These are phyloP conservation scores for Zychaea mexicana DNA, from an alignment of 371 early-diverging fungal species.

Conservation along the genomic window DNA sequence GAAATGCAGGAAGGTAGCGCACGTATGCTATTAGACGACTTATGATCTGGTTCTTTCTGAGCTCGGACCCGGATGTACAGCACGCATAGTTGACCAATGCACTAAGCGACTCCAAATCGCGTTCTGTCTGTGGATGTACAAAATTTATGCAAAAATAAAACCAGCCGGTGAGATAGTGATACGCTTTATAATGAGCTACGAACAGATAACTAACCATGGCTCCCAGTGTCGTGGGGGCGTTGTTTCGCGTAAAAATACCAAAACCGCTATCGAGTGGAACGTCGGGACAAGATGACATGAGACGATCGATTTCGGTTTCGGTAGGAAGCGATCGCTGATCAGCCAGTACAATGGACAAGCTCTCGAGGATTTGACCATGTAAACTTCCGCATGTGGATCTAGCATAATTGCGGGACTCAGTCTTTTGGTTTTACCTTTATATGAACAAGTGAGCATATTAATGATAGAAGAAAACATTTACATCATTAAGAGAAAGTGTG, in stretches of 20 bases:
- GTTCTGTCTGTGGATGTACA: background rate
- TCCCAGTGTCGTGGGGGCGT: background rate
- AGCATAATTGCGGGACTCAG: no score
- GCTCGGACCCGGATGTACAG: background rate
- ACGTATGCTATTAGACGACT: constrained; percentile 39
- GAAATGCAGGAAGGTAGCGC: constrained; percentile 27
- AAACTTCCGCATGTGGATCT: constrained; percentile 18
- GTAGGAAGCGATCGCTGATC: constrained; percentile 39
- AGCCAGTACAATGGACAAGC: constrained; percentile 56
- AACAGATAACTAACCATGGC: background rate
- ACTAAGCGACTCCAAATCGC: background rate
- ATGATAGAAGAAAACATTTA: background rate
- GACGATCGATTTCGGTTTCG: constrained; percentile 28
- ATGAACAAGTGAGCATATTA: background rate
- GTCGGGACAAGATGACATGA: constrained; percentile 35
- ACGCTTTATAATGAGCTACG: no score
- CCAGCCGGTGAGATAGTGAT: background rate
- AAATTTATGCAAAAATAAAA: background rate
- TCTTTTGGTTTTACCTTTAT: background rate
- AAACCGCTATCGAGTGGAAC: constrained; percentile 23
- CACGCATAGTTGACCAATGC: background rate
- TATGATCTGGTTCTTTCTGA: constrained; percentile 24
- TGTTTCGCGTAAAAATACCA: constrained; percentile 12
- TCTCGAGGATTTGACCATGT: constrained; percentile 62
- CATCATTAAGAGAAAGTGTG: no score